Evolutionary conservation across 2,329 filamentous ascomycete species (phyloP).

Genomic region (Scedosporium dehoogii): DNA sequence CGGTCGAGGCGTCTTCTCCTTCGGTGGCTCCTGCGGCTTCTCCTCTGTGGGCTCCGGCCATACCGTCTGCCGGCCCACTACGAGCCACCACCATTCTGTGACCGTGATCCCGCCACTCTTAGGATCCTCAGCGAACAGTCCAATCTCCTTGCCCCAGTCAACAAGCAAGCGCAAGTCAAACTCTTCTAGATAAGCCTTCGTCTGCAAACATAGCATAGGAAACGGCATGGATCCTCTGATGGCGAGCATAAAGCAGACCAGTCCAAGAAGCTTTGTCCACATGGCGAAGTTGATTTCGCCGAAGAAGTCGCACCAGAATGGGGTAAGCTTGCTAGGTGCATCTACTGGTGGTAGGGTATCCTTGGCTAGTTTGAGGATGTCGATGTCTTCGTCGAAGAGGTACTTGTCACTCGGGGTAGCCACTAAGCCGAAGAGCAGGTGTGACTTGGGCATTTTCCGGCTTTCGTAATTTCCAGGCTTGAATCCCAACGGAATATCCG

Average conservation of each 20-base stretch:
- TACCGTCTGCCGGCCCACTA: constrained; percentile 28
- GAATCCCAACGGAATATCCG: constrained; percentile 59
- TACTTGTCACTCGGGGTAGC: constrained; percentile 52
- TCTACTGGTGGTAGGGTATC: constrained; percentile 29
- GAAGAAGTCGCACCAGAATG: constrained; percentile 65
- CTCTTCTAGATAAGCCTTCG: constrained; percentile 48
- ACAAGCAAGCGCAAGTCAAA: constrained; percentile 53
- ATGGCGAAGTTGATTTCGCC: constrained; percentile 45
- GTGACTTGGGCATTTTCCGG: constrained; percentile 54
- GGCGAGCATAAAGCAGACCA: constrained; percentile 52
- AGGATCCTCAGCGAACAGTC: constrained; percentile 35
- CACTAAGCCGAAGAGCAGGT: constrained; percentile 53
- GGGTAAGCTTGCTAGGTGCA: constrained; percentile 41
- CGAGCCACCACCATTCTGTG: constrained; percentile 60
- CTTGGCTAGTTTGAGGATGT: constrained; percentile 26
- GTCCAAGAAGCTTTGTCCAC: constrained; percentile 55
- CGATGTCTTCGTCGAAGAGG: constrained; percentile 40
- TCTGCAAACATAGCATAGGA: constrained; percentile 40
- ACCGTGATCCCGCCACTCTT: constrained; percentile 32
- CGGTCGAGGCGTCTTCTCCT: not conserved
- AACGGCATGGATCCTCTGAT: constrained; percentile 49
- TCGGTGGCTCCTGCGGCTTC: not conserved
- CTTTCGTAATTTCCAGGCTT: constrained; percentile 63
- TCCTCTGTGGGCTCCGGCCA: not conserved
- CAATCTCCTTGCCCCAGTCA: constrained; percentile 46